A percentile compares a stretch with the other conserved stretches of the same genome.
Conservation (phyloP, 140 eudicot genomes). For the Oenanthe javanica region DNA sequence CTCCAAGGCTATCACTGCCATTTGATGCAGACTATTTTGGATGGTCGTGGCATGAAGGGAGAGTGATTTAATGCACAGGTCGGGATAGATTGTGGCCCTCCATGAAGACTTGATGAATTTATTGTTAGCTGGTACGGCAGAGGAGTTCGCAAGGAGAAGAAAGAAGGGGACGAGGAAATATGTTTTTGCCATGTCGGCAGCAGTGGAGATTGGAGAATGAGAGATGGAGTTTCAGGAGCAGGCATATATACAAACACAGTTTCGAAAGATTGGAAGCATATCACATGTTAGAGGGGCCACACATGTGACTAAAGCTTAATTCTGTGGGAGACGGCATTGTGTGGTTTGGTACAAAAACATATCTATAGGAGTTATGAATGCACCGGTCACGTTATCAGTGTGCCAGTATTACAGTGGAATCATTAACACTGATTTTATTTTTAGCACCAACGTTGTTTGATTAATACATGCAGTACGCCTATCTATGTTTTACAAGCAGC, state of each 20-base stretch:
- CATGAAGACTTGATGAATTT: conserved; percentile 52
- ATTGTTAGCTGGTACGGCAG: conserved; percentile 21
- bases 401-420: not conserved
- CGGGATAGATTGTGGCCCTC: conserved; percentile 49
- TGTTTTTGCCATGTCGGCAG: not conserved
- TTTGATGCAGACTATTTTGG: conserved; percentile 30
- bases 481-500: not conserved
- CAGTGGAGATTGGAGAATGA: not conserved
- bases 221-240: not conserved
- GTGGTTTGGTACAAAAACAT: not conserved
- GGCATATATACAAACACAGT: not conserved
- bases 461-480: too few relatives aligned
- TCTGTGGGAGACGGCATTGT: not conserved
- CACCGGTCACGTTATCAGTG: not conserved
- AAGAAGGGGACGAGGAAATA: not conserved
- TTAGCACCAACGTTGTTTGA: too few relatives aligned
- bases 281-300: conserved; percentile 4
- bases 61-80: conserved; percentile 43
- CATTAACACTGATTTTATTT: not conserved
- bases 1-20: conserved; percentile 42
- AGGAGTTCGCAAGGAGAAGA: conserved; percentile 15
- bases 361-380: not conserved
- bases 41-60: conserved; percentile 38
- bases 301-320: not conserved
- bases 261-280: not conserved